Percentiles rank a stretch among this genome's conserved stretches.
Conservation (phyloP, 768 basidiomycete genomes). For the Rhodocollybia butyracea region DNA sequence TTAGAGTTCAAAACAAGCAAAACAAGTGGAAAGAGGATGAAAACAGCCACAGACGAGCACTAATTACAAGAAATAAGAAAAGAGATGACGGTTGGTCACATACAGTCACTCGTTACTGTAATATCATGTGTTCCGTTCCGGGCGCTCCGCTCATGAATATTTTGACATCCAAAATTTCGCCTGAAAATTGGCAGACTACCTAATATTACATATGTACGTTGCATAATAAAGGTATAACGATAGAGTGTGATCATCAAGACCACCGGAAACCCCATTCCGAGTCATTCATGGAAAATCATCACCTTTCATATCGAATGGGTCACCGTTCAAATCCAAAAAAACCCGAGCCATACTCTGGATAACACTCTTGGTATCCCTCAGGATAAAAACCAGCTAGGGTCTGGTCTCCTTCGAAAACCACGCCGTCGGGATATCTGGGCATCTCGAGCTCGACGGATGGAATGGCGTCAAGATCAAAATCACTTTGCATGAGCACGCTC, state of each 20-base stretch:
- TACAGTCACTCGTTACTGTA: too few species aligned
- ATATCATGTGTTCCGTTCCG: too few species aligned
- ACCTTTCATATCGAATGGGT: too few species aligned
- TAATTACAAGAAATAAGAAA: too few species aligned
- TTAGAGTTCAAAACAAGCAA: too few species aligned
- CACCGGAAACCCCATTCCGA: conserved; percentile 48
- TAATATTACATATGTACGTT: not conserved
- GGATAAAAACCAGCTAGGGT: not conserved
- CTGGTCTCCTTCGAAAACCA: not conserved
- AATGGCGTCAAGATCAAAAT: conserved; percentile 65
- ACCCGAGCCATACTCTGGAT: not conserved
- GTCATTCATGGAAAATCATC: too few species aligned
- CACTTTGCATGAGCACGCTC: conserved; percentile 47
- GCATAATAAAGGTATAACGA: not conserved
- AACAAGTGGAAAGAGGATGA: too few species aligned
- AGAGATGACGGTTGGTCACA: too few species aligned
- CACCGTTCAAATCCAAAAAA: not conserved
- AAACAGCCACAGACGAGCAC: too few species aligned
- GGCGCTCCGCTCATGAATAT: too few species aligned
- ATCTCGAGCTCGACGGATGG: conserved; percentile 61
- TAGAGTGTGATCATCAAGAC: conserved; percentile 14
- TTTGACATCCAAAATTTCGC: too few species aligned
- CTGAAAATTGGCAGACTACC: too few species aligned
- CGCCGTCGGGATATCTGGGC: conserved; percentile 35
- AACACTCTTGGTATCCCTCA: not conserved